Conservation (phyloP, 805 yeast species). For the Lachancea dasiensis region DNA sequence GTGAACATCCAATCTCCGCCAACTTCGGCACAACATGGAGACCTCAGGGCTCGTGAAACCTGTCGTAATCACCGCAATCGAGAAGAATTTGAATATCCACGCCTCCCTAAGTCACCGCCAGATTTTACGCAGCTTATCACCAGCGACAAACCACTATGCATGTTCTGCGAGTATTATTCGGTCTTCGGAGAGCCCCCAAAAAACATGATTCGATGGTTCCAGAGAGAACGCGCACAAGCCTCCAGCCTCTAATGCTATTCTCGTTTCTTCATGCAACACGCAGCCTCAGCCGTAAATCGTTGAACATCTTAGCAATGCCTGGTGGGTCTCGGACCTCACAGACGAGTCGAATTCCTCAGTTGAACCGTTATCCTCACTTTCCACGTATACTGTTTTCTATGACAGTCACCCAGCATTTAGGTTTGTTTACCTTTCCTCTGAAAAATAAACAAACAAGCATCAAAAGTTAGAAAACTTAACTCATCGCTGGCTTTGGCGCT, state of each 20-base stretch:
- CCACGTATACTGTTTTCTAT: background rate
- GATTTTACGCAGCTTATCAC: constrained; percentile 6
- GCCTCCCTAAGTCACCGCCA: constrained; percentile 3
- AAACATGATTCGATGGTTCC: constrained; percentile 47
- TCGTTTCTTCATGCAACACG: no score
- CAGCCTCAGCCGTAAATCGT: constrained; percentile 1
- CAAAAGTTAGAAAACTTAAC: background rate
- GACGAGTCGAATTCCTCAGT: background rate
- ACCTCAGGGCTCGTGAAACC: no score
- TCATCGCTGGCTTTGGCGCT: no score
- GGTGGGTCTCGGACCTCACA: no score
- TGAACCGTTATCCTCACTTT: background rate
- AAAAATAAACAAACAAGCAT: constrained; percentile 6
- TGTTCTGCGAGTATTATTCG: constrained; percentile 48
- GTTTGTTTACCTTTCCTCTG: constrained; percentile 4
- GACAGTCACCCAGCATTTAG: background rate
- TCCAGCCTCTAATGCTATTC: background rate
- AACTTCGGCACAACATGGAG: background rate
- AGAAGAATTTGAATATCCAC: constrained; percentile 5
- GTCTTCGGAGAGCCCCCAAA: constrained; percentile 46
- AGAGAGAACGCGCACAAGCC: constrained; percentile 23
- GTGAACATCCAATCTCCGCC: background rate
- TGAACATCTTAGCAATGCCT: no score
- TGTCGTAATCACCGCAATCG: constrained; percentile 1
- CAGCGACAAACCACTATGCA: constrained; percentile 30